Evolutionary conservation across 345 rosid species (phyloP).

Genomic region (Trapa incisa): DNA sequence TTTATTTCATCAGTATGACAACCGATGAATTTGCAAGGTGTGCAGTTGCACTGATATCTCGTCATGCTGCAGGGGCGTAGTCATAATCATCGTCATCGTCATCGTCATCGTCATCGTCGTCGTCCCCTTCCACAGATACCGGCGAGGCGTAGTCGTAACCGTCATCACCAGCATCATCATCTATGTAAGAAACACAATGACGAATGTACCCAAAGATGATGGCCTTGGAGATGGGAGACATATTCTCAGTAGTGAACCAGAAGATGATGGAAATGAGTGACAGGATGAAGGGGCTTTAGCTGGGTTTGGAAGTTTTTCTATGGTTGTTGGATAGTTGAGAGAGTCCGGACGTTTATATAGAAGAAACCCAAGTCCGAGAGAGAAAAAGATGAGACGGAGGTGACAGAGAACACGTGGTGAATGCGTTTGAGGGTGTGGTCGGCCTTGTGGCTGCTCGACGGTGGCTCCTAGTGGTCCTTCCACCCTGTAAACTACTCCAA

Average conservation of each 20-base stretch:
- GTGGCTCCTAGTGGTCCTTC: neutral
- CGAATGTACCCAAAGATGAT: neutral
- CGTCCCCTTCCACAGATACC: neutral
- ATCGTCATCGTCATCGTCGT: neutral
- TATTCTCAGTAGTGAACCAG: neutral
- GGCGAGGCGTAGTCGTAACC: conserved; percentile 2
- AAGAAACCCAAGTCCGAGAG: too few relatives aligned
- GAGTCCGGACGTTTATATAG: neutral
- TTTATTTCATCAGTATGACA: neutral
- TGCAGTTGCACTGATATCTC: neutral
- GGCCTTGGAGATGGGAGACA: conserved; percentile 7
- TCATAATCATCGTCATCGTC: neutral
- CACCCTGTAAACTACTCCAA: neutral
- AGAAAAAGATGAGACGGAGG: neutral
- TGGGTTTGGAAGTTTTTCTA: neutral
- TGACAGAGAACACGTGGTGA: neutral
- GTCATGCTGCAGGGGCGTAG: conserved; percentile 9
- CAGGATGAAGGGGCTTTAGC: neutral
- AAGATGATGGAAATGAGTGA: too few relatives aligned
- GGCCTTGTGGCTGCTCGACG: neutral
- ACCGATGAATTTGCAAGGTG: neutral
- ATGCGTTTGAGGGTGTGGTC: neutral
- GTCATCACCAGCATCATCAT: conserved; percentile 1
- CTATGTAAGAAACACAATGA: neutral
- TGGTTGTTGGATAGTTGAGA: neutral